Evolutionary conservation across 192 early-diverging fungal species (phyloP).

Genomic region (Linnemannia elongata): DNA sequence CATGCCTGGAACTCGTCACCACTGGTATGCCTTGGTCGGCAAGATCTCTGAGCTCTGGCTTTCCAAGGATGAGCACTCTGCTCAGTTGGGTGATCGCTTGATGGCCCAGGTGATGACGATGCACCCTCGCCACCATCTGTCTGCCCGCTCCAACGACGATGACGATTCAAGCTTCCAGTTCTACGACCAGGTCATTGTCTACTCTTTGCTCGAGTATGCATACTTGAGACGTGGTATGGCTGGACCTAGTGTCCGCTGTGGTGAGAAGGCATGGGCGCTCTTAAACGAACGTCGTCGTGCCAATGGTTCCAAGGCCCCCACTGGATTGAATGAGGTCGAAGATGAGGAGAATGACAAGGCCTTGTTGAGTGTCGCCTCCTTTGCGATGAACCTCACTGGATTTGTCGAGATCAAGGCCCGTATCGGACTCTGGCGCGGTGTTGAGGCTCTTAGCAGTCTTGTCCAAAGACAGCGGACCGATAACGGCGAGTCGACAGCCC

Average conservation of each 20-base stretch:
- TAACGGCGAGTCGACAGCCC: background rate
- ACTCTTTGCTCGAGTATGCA: conserved; percentile 51
- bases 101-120: conserved; percentile 52
- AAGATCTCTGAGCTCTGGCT: conserved; percentile 59
- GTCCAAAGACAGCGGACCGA: conserved; percentile 11
- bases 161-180: conserved; percentile 47
- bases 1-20: conserved; percentile 47
- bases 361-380: conserved; percentile 41
- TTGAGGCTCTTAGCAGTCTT: conserved; percentile 41
- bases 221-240: conserved; percentile 53
- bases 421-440: conserved; percentile 50
- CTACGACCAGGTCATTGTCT: conserved; percentile 54
- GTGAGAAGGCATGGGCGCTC: conserved; percentile 53
- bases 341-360: conserved; percentile 40
- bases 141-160: conserved; percentile 18
- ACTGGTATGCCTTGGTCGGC: conserved; percentile 53
- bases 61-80: conserved; percentile 35
- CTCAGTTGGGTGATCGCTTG: conserved; percentile 42
- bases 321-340: background rate
- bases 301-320: conserved; percentile 16
- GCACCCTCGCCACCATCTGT: conserved; percentile 52
- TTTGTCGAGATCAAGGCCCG: conserved; percentile 57
- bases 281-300: conserved; percentile 51
- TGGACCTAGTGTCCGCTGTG: conserved; percentile 42
- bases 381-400: conserved; percentile 51